Conservation (phyloP, 495 filamentous ascomycete species). For the Sabuloglossum arenarium region DNA sequence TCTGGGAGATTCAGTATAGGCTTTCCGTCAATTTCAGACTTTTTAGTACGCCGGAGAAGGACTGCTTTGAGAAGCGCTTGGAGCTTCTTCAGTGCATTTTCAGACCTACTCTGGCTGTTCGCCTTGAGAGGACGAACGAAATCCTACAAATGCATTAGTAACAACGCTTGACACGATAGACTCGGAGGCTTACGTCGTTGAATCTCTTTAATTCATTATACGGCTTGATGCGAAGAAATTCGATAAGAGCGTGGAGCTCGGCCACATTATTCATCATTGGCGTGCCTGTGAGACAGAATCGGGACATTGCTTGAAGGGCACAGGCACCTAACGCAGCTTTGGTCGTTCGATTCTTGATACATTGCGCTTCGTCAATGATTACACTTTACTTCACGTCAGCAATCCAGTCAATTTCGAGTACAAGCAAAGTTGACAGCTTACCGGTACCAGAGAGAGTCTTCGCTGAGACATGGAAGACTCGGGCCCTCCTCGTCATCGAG, state of each 20-base stretch:
- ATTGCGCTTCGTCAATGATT: slow-evolving; percentile 86
- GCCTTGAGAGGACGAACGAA: slow-evolving; percentile 33
- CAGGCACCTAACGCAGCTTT: slow-evolving; percentile 40
- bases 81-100: slow-evolving; percentile 44
- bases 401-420: background rate
- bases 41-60: slow-evolving; percentile 70
- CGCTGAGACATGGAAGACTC: slow-evolving; percentile 37
- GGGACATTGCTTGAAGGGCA: slow-evolving; percentile 37
- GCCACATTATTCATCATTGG: slow-evolving; percentile 83
- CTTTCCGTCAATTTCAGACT: slow-evolving; percentile 62
- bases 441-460: slow-evolving; percentile 45
- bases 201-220: slow-evolving; percentile 49
- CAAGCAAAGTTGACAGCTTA: background rate
- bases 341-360: slow-evolving; percentile 70
- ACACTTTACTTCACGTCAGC: slow-evolving; percentile 24
- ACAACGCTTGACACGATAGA: slow-evolving; percentile 6
- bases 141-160: slow-evolving; percentile 18
- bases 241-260: slow-evolving; percentile 67
- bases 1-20: slow-evolving; percentile 59
- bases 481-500: slow-evolving; percentile 11
- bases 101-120: slow-evolving; percentile 15
- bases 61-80: slow-evolving; percentile 68
- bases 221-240: slow-evolving; percentile 66
- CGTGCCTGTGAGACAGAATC: slow-evolving; percentile 81
- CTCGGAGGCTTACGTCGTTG: slow-evolving; percentile 23